Evolutionary conservation across 495 filamentous ascomycete genomes (phyloP).

Genomic region (Neurospora cerealis): DNA sequence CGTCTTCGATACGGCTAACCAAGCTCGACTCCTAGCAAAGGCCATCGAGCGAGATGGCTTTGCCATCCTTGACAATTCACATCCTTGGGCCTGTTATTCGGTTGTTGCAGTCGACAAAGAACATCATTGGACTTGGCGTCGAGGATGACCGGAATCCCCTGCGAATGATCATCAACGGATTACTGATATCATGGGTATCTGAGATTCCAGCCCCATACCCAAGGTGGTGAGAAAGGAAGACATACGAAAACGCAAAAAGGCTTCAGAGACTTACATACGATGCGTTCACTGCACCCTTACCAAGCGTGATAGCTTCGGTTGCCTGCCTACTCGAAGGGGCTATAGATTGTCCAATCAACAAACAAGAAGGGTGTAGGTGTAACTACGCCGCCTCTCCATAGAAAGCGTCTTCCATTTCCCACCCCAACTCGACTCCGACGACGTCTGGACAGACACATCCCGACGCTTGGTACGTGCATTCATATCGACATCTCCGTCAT

Average conservation of each 20-base stretch:
- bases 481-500: not conserved
- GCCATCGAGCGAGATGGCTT: not conserved
- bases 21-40: not conserved
- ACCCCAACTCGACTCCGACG: not conserved
- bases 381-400: not conserved
- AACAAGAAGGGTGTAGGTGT: not conserved
- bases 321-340: not conserved
- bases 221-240: not conserved
- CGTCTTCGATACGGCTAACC: not conserved
- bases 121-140: not conserved
- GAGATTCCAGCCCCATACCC: not conserved
- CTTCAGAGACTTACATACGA: not conserved
- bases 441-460: not conserved
- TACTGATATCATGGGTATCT: not conserved
- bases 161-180: not conserved
- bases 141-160: not conserved
- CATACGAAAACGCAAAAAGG: not conserved
- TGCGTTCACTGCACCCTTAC: not conserved
- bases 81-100: not conserved
- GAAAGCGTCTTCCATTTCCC: not conserved
- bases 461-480: not conserved
- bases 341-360: not conserved
- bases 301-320: not conserved
- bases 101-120: not conserved
- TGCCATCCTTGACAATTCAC: not conserved